Conservation (phyloP, 805 yeast species). For the Candida tibetensis region DNA sequence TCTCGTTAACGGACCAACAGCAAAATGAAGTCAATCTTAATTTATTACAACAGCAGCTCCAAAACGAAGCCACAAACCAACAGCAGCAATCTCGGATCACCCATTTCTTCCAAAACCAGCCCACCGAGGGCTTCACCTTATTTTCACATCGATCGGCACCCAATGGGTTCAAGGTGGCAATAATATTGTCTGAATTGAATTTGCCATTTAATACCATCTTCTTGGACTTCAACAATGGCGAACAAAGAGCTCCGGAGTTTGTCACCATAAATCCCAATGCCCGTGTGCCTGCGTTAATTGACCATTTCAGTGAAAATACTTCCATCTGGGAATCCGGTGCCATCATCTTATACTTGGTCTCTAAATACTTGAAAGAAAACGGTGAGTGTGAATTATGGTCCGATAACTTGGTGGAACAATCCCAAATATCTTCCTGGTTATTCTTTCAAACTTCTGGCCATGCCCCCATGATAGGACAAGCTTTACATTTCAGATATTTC, state of each 20-base stretch:
- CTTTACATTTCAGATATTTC: conserved; percentile 88
- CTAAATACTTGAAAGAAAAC: conserved; percentile 58
- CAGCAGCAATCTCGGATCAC: conserved; percentile 58
- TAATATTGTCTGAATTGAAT: conserved; percentile 79
- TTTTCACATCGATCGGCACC: conserved; percentile 88
- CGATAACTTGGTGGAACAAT: conserved; percentile 70
- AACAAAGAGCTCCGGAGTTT: conserved; percentile 91
- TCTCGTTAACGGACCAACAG: conserved; percentile 40
- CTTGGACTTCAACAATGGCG: conserved; percentile 81
- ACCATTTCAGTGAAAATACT: conserved; percentile 75
- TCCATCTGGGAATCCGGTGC: conserved; percentile 96
- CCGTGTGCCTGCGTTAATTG: conserved; percentile 90
- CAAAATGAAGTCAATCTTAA: conserved; percentile 41
- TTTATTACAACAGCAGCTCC: conserved; percentile 45
- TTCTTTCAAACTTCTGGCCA: conserved; percentile 96
- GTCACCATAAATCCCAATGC: conserved; percentile 95
- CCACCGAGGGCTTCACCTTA: conserved; percentile 78
- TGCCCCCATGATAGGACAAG: conserved; percentile 99
- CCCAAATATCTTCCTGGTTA: conserved; percentile 84
- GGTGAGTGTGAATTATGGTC: conserved; percentile 80
- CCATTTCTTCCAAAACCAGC: conserved; percentile 71
- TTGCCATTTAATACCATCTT: conserved; percentile 77
- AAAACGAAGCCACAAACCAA: conserved; percentile 39
- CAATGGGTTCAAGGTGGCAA: conserved; percentile 94
- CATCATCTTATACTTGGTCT: conserved; percentile 76